Evolutionary conservation across 176 grass and related monocot species (phyloP).

Genomic region (Rhipidocladum racemiflorum): DNA sequence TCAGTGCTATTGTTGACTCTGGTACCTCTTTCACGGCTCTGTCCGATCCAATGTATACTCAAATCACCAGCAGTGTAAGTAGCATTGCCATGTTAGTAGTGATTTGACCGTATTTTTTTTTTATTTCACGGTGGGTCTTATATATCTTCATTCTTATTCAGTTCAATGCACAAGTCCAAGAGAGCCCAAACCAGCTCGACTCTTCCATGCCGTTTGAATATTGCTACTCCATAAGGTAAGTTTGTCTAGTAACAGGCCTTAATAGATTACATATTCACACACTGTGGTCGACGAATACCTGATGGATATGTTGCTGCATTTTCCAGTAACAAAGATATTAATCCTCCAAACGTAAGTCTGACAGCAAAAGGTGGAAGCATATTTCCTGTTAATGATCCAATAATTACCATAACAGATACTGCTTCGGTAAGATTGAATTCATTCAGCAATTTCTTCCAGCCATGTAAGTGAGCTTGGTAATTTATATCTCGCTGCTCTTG

Average conservation of each 20-base stretch:
- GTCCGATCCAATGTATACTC: conserved; percentile 70
- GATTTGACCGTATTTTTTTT: background rate
- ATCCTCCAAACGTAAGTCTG: conserved; percentile 53
- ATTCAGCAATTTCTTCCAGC: background rate
- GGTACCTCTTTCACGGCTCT: conserved; percentile 87
- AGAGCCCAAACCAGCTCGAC: background rate
- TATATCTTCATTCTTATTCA: conserved; percentile 31
- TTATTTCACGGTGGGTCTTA: background rate
- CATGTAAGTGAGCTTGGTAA: background rate
- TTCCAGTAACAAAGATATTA: conserved; percentile 48
- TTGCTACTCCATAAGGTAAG: conserved; percentile 73
- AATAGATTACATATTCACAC: background rate
- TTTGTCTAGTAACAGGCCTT: background rate
- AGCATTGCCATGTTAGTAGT: background rate
- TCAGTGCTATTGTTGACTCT: conserved; percentile 73
- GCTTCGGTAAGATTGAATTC: conserved; percentile 43
- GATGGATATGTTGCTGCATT: conserved; percentile 18
- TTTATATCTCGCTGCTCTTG: conserved; percentile 21
- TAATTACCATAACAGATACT: conserved; percentile 31
- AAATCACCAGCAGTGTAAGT: conserved; percentile 69
- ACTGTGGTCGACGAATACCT: background rate
- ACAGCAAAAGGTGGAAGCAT: conserved; percentile 61
- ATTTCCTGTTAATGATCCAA: conserved; percentile 60
- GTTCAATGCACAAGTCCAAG: conserved; percentile 68
- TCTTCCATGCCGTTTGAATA: conserved; percentile 66